These are phyloP conservation scores for Cyberlindnera subsufficiens DNA, from an alignment of 805 yeast genomes.

Conservation along the genomic window DNA sequence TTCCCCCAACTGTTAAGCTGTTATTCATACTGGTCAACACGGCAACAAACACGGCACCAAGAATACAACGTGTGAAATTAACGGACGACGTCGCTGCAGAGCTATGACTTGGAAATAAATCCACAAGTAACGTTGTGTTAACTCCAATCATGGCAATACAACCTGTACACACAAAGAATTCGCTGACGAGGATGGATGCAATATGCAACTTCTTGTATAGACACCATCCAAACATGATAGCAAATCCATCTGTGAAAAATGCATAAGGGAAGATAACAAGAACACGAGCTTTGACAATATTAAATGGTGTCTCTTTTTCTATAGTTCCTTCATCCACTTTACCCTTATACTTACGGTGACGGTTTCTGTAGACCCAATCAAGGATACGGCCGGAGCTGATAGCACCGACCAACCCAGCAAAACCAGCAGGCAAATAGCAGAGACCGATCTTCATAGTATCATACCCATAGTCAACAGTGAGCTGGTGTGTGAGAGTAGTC, in stretches of 20 bases:
- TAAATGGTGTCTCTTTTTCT: slow-evolving; percentile 31
- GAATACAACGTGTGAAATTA: slow-evolving; percentile 67
- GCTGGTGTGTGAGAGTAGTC: slow-evolving; percentile 55
- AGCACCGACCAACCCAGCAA: slow-evolving; percentile 59
- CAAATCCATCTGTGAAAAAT: slow-evolving; percentile 32
- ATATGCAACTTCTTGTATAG: slow-evolving; percentile 30
- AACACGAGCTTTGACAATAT: slow-evolving; percentile 51
- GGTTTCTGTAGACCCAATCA: slow-evolving; percentile 36
- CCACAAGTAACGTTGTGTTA: slow-evolving; percentile 67
- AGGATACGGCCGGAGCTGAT: slow-evolving; percentile 50
- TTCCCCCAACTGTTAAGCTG: slow-evolving; percentile 64
- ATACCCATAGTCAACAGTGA: slow-evolving; percentile 45
- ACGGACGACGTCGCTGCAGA: slow-evolving; percentile 72
- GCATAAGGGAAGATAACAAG: slow-evolving; percentile 40
- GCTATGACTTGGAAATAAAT: slow-evolving; percentile 61
- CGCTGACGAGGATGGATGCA: slow-evolving; percentile 34
- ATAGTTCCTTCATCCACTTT: slow-evolving; percentile 20
- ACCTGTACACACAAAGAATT: slow-evolving; percentile 53
- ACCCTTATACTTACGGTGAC: slow-evolving; percentile 12
- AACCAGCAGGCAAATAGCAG: slow-evolving; percentile 71
- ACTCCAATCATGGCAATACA: slow-evolving; percentile 53
- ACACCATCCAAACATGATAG: slow-evolving; percentile 71
- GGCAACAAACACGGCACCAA: slow-evolving; percentile 67
- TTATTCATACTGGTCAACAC: slow-evolving; percentile 55
- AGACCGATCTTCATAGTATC: slow-evolving; percentile 56